phyloP scores from a whole-genome alignment of 1,284 basidiomycete species.

The Naganishia sp. region DNA sequence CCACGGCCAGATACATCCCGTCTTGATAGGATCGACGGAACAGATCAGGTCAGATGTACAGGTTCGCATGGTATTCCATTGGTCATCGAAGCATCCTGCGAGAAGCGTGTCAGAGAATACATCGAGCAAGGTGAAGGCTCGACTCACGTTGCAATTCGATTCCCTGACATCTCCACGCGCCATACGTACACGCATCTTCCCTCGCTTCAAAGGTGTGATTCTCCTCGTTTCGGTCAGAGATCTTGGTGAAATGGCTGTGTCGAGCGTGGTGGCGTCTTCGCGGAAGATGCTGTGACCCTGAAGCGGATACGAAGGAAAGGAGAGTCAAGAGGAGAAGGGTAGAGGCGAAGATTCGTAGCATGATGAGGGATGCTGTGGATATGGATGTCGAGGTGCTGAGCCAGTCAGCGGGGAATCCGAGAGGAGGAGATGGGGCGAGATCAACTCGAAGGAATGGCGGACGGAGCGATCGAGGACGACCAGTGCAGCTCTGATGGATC shows the following conservation, averaged over 20 bases:
- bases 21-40: constrained; percentile 39
- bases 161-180: constrained; percentile 26
- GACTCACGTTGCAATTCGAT: constrained; percentile 24
- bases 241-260: constrained; percentile 10
- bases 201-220: background rate
- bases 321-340: constrained; percentile 8
- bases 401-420: constrained; percentile 8
- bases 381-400: background rate
- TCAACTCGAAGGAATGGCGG: constrained; percentile 11
- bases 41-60: constrained; percentile 45
- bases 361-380: constrained; percentile 1
- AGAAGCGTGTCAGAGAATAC: background rate
- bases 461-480: too few species aligned
- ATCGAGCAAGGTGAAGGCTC: background rate
- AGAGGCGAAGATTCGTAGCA: constrained; percentile 10
- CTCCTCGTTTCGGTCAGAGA: background rate
- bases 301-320: constrained; percentile 4
- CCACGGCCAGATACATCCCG: constrained; percentile 48
- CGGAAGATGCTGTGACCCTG: constrained; percentile 8
- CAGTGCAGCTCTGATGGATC: too few species aligned
- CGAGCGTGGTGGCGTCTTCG: constrained; percentile 19
- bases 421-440: constrained; percentile 5
- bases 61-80: constrained; percentile 40
- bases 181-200: constrained; percentile 26
- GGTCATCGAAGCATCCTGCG: constrained; percentile 41